phyloP scores from a whole-genome alignment of 1,139 yeast species.

The Candida albicans region DNA sequence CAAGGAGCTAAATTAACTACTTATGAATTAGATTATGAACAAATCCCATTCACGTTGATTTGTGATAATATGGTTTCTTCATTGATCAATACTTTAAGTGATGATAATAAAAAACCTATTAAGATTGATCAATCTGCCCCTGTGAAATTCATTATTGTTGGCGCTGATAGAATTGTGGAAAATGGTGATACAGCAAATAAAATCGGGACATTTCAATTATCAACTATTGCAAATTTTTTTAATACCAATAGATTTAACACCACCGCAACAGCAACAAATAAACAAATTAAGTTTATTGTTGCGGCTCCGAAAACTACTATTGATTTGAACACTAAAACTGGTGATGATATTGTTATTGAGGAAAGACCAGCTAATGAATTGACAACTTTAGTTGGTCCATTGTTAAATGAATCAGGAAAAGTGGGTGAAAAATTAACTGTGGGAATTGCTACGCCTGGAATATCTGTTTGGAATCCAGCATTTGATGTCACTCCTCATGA shows the following conservation, averaged over 20 bases:
- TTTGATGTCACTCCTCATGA: slow-evolving; percentile 89
- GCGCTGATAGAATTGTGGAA: slow-evolving; percentile 92
- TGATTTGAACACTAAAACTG: slow-evolving; percentile 64
- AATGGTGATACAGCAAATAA: slow-evolving; percentile 97
- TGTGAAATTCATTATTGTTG: slow-evolving; percentile 87
- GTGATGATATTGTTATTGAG: slow-evolving; percentile 79
- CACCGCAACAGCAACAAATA: too few species aligned
- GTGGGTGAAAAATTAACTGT: slow-evolving; percentile 53
- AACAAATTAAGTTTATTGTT: slow-evolving; percentile 73
- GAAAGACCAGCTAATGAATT: slow-evolving; percentile 83
- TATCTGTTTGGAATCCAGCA: slow-evolving; percentile 93
- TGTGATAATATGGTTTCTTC: slow-evolving; percentile 93
- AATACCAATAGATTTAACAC: slow-evolving; percentile 29
- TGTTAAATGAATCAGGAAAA: slow-evolving; percentile 26
- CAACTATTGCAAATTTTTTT: slow-evolving; percentile 56
- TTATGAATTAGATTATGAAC: slow-evolving; percentile 80
- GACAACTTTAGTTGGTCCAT: slow-evolving; percentile 71
- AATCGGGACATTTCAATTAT: slow-evolving; percentile 92
- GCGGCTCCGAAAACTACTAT: slow-evolving; percentile 96
- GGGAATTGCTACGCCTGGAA: slow-evolving; percentile 85
- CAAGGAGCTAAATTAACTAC: slow-evolving; percentile 96
- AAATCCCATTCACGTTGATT: slow-evolving; percentile 82
- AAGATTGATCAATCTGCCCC: slow-evolving; percentile 39
- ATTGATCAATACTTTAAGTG: slow-evolving; percentile 44
- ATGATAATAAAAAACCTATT: slow-evolving; percentile 9